phyloP scores from a whole-genome alignment of 495 filamentous ascomycete genomes.

The Tuber magnatum region DNA sequence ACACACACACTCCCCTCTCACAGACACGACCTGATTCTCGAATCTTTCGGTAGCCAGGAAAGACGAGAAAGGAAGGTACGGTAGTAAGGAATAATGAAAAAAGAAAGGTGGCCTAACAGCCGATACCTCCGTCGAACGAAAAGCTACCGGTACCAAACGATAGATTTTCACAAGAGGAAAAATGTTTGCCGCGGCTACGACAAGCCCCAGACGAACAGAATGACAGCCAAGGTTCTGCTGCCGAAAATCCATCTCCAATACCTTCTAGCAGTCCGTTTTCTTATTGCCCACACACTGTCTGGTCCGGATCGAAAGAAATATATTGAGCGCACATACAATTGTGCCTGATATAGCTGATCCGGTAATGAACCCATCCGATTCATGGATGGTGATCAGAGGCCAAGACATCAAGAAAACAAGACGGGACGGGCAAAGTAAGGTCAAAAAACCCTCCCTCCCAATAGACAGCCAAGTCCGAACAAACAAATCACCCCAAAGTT shows the following conservation, averaged over 20 bases:
- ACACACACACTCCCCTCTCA: background rate
- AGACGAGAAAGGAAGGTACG: background rate
- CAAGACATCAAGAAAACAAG: background rate
- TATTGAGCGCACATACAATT: conserved; percentile 32
- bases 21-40: background rate
- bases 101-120: background rate
- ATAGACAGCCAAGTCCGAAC: background rate
- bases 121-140: background rate
- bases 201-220: conserved; percentile 18
- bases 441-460: background rate
- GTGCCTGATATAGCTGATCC: conserved; percentile 35
- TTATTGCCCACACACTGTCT: conserved; percentile 16
- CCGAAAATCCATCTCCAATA: conserved; percentile 9
- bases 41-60: background rate
- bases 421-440: conserved; percentile 14
- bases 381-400: conserved; percentile 21
- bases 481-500: background rate
- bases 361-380: conserved; percentile 23
- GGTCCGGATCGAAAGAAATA: conserved; percentile 35
- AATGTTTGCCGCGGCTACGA: background rate
- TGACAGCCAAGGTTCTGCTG: conserved; percentile 10
- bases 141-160: background rate
- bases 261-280: conserved; percentile 16
- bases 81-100: background rate
- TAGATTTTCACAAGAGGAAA: background rate